Base-by-base conservation (phyloP, 441 rosid genomes). In the Gossypium aridum region DNA sequence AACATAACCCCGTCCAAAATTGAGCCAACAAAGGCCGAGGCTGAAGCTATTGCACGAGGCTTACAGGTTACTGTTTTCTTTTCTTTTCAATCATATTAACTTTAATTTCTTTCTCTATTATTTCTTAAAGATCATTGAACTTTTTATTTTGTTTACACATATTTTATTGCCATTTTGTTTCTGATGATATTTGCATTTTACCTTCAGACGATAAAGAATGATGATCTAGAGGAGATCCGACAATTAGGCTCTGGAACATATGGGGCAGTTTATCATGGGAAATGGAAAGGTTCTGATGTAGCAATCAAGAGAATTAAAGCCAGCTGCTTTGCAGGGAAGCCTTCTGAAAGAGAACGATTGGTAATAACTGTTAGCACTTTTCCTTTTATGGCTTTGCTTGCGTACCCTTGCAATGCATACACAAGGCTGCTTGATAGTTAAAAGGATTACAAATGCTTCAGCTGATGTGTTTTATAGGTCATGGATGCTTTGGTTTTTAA, bases 281-380 rank as follows among this genome's bases (percentile, higher is more conserved):
- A 92, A 82, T 94, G 98, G 98, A 92, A 90, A 83, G 98, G 98
- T 78, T 92, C 97, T 73, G 97, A 94, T 86, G 97, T 94, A 55
- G 97, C 98, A 54, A 87, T 92, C 75, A 94, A 94, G 88, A 91
- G 98, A 73, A 94, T 94, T 73, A 94, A 94, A 87, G 97, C 98
- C 43, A 94, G 98, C 82, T 92, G 97, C 87, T 94, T 94, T 89
- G 94, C 97, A 47, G 98, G 97, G 79, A 94, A 83, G 83, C 98
- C 97, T 72, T 86, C 92, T 51, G 98, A 94, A 85, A 90, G 98
- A 82, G 92, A 89, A 80, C 97, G 97, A 68, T 82, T 92, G 98
- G 97, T 94, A 91, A 62, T 57, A 70, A 78, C 67, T 49, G 34
- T 4, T 57, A 6, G 34, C 56, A 19, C 56, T 45, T 66, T 66